These are phyloP conservation scores for Chlamydomonas sp. DNA, from an alignment of 139 green algal genomes.

Conservation along the genomic window DNA sequence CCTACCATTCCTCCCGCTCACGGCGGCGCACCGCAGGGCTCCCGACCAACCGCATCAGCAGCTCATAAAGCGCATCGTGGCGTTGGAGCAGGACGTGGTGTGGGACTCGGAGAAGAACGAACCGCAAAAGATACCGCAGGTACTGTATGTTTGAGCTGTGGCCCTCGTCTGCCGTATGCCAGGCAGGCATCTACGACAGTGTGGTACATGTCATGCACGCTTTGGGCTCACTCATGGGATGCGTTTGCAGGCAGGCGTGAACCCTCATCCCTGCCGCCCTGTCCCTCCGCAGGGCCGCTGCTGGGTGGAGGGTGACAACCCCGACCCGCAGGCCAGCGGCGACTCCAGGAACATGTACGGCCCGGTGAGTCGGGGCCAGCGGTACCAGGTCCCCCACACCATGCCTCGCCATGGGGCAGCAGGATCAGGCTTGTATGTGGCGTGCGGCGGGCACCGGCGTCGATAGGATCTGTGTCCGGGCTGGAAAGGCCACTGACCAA, in stretches of 20 bases:
- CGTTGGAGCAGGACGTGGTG: constrained; percentile 84
- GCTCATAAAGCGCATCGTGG: constrained; percentile 86
- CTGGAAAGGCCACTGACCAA: no score
- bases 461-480: no score
- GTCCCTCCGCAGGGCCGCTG: constrained; percentile 72
- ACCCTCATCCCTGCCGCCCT: no score
- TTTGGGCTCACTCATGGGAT: background rate
- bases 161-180: background rate
- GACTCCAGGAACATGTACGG: constrained; percentile 76
- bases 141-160: background rate
- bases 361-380: constrained; percentile 46
- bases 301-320: constrained; percentile 91
- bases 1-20: background rate
- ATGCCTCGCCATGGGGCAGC: background rate
- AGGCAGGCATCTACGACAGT: background rate
- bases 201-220: no score
- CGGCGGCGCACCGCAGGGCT: constrained; percentile 47
- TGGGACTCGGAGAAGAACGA: constrained; percentile 52
- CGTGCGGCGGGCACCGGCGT: no score
- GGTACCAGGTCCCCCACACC: background rate
- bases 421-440: no score
- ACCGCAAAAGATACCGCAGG: constrained; percentile 63
- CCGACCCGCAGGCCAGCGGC: constrained; percentile 59
- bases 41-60: constrained; percentile 73
- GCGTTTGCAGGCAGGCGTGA: no score